phyloP scores from a whole-genome alignment of 805 yeast genomes.

The Nakazawaea peltata region DNA sequence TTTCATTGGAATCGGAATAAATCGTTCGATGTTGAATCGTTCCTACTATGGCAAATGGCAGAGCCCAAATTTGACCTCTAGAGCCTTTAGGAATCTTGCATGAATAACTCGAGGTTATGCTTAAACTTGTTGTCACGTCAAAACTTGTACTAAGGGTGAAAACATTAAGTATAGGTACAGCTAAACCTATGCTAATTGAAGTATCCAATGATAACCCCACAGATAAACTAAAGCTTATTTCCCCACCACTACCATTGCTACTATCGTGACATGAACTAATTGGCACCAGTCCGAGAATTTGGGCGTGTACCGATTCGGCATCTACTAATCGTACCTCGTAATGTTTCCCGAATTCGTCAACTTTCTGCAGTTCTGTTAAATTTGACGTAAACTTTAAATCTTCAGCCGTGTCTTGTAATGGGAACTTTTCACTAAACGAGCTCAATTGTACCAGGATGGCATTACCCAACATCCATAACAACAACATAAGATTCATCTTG shows the following conservation, averaged over 20 bases:
- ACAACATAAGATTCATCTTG: too few relatives aligned
- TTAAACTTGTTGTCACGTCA: conserved; percentile 1
- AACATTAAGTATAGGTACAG: conserved; percentile 1
- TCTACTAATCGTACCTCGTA: conserved; percentile 4
- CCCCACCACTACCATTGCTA: conserved; percentile 8
- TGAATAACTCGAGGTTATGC: background rate
- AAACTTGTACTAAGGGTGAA: background rate
- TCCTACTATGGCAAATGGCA: conserved; percentile 7
- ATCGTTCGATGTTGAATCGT: conserved; percentile 2
- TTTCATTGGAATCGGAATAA: background rate
- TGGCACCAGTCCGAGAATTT: conserved; percentile 1
- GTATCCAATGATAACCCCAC: background rate
- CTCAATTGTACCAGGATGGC: too few relatives aligned
- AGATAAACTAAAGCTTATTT: background rate
- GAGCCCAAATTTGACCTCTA: conserved; percentile 10
- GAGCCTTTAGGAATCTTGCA: conserved; percentile 9
- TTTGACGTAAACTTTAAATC: too few relatives aligned
- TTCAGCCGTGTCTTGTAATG: background rate
- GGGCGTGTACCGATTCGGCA: background rate
- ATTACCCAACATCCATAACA: too few relatives aligned
- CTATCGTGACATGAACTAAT: conserved; percentile 10
- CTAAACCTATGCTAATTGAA: background rate
- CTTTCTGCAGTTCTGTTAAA: too few relatives aligned
- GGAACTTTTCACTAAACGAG: too few relatives aligned
- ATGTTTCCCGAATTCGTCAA: background rate